A percentile compares a stretch with the other conserved stretches of the same genome.
Evolutionary conservation across 2,329 filamentous ascomycete genomes (phyloP).

Genomic region (Mycosphaerella arachidis): DNA sequence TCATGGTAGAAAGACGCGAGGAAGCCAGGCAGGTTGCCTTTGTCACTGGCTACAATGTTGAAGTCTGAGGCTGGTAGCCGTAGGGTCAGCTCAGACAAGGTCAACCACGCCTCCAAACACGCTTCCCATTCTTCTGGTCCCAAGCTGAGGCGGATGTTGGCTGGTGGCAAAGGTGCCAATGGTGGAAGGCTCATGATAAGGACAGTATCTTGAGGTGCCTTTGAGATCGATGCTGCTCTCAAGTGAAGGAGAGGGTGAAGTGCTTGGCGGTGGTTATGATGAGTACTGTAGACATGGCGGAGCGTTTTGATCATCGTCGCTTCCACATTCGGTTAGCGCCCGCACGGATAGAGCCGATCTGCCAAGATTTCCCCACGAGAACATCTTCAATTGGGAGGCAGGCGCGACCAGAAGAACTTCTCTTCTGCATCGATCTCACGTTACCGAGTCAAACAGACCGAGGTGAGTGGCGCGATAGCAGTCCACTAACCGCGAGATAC

Average conservation of each 20-base stretch:
- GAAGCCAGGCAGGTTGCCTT: slow-evolving; percentile 59
- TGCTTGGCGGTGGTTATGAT: not conserved
- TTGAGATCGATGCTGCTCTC: not conserved
- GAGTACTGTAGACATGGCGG: slow-evolving; percentile 1
- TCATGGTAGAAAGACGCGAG: slow-evolving; percentile 63
- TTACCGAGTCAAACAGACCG: slow-evolving; percentile 44
- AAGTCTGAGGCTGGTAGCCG: slow-evolving; percentile 57
- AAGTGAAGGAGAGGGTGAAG: not conserved
- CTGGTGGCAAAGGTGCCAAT: slow-evolving; percentile 72
- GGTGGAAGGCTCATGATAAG: slow-evolving; percentile 56
- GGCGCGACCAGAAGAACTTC: slow-evolving; percentile 15
- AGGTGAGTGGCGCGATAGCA: slow-evolving; percentile 17
- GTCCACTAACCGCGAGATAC: not conserved
- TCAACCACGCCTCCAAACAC: slow-evolving; percentile 71
- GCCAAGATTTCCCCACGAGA: not conserved
- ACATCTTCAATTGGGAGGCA: slow-evolving; percentile 6
- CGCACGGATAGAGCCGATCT: slow-evolving; percentile 2
- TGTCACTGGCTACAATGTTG: slow-evolving; percentile 42
- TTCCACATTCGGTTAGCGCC: slow-evolving; percentile 3
- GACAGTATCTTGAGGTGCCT: not conserved
- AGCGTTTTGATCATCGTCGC: not conserved
- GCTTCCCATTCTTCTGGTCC: slow-evolving; percentile 68
- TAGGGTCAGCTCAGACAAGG: slow-evolving; percentile 62
- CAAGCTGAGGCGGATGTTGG: slow-evolving; percentile 62
- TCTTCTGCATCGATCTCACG: slow-evolving; percentile 46